Conservation (phyloP, 2,329 filamentous ascomycete species). For the Metarhizium humberi region DNA sequence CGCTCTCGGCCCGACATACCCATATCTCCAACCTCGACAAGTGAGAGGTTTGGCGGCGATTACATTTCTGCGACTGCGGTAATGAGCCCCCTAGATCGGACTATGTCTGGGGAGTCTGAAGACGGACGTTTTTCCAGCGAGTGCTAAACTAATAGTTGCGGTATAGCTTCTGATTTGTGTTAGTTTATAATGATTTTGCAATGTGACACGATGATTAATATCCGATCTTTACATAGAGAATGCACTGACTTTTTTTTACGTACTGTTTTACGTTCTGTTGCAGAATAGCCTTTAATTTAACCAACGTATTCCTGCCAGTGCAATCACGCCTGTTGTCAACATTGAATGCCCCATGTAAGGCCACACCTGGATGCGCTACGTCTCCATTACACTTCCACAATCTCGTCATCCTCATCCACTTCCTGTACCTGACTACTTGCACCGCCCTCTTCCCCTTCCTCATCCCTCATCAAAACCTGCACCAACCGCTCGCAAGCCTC, state of each 20-base stretch:
- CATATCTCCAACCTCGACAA: not conserved
- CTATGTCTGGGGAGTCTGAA: not conserved
- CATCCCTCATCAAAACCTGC: constrained; percentile 77
- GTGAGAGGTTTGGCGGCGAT: not conserved
- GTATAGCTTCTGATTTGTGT: not conserved
- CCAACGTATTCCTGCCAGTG: not conserved
- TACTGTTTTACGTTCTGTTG: not conserved
- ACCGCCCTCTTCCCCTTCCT: constrained; percentile 36
- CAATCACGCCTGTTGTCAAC: not conserved
- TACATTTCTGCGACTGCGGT: not conserved
- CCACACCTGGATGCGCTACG: too few species aligned
- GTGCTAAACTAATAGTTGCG: not conserved
- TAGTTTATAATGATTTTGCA: not conserved
- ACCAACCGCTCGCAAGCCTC: constrained; percentile 86
- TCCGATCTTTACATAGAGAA: not conserved
- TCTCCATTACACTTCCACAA: constrained; percentile 40
- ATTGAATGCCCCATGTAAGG: not conserved
- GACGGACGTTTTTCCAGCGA: not conserved
- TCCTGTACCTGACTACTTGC: constrained; percentile 31
- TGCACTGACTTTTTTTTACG: not conserved
- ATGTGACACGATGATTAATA: not conserved
- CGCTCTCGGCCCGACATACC: not conserved
- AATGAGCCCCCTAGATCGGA: not conserved
- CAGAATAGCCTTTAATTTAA: not conserved
- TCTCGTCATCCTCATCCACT: constrained; percentile 41